Evolutionary conservation across 768 basidiomycete species (phyloP), one percentile per base, ranked within the genome.

Genomic region (Kwoniella sp.): DNA sequence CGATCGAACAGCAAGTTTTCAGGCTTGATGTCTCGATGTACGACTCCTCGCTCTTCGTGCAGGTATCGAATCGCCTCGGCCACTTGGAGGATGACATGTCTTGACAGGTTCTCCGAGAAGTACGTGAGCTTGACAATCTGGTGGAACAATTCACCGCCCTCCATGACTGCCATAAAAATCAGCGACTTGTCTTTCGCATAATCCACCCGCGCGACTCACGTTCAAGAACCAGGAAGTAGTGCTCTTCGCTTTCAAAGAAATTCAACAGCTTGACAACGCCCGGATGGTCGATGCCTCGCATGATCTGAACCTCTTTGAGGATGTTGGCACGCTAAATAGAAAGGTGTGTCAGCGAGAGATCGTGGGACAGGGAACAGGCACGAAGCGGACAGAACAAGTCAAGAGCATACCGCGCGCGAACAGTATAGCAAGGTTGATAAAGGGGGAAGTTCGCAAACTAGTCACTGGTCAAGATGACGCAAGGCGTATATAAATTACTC

Each of bases 301-400:
- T 99, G 76, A 99, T 98, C 82, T 96, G 93, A 13, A 99, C 96
- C 88, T 99, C 96, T 86, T 99, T 99, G 73, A 98, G 86, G 68
- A 98, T 96, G 81, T 98, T 98, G 68, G 95, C 88, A 68, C 96
- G 91, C 96, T 99, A 81, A 64, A 38, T 66, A 53, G 13, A 31
- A n/a, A n/a, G n/a, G n/a, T 3, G 20, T 50, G 60, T 56, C 55
- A 59, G 56, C 28, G 38, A 4, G 5, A 2, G n/a, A 13, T 41
- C 25, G 5, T 37, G 7, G 34, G 34, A 13, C 5, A 37, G 34
- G 34, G 7, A 50, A 8, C 48, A 50, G 25, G 25, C 17, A 20
- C 17, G 20, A 50, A 8, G 20, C 47, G 23, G 20, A 53, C 15
- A 28, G 52, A 20, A 29, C 22, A 13, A 53, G 23, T 53, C 9